Evolutionary conservation across 768 basidiomycete species (phyloP), one percentile per base, ranked within the genome.

Genomic region (Mycena sanguinolenta): DNA sequence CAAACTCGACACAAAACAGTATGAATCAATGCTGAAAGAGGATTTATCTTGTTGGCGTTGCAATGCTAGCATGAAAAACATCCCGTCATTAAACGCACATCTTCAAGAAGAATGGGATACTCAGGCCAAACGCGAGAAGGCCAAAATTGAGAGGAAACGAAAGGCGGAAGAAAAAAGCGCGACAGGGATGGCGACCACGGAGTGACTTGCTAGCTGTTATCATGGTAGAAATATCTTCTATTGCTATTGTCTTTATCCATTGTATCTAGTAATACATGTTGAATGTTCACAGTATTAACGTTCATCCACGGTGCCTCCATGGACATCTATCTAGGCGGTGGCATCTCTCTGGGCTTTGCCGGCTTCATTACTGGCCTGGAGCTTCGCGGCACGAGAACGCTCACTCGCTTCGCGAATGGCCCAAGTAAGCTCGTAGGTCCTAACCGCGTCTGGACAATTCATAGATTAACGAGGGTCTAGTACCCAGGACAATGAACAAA

Each of bases 341-440:
- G 57, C 65, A 3, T 38, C 58, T 54, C 53, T 69, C 52, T 66
- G 64, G n/a, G 64, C 71, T 52, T 79, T 71, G 7, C 75, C 75
- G 58, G 80, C 75, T 38, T 79, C 75, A 58, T 70, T 77, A 67
- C 79, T 78, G 19, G 82, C 79, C 72, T 83, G 82, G 50, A 84
- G 74, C 70, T 80, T 88, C 27, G 80, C 81, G 17, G 79, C 84
- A 36, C 89, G 89, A 69, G 90, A 90, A 58, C 85, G 86, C 77
- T 95, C 94, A 73, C 89, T 89, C 36, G 94, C 92, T 71, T 88
- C 84, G 57, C 95, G 91, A 78, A 97, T 97, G 32, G 95, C 95
- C 96, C 96, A 97, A 27, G 95, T 97, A 70, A 97, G 85, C 79
- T 97, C 91, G 74, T 97, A 97, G 9, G 95, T 93, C 81, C 88